Percentiles rank a stretch among this genome's conserved stretches.
Evolutionary conservation across 495 filamentous ascomycete genomes (phyloP).

Genomic region (Aspergillus heteromorphus): DNA sequence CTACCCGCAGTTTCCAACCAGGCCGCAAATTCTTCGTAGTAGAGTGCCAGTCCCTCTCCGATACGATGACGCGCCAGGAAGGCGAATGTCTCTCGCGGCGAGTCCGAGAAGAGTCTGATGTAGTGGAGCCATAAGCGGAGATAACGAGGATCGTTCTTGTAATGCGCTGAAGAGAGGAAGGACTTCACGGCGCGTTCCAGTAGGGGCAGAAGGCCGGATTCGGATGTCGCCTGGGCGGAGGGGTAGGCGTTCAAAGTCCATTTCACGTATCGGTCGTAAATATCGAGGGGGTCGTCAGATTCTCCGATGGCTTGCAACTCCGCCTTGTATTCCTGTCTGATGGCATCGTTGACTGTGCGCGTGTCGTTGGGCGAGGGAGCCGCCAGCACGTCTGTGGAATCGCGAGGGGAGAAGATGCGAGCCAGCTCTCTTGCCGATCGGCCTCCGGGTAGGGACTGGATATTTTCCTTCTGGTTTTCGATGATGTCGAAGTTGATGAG

Average conservation of each 20-base stretch:
- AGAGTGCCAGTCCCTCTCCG: conserved; percentile 84
- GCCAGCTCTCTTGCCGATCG: conserved; percentile 86
- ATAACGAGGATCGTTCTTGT: conserved; percentile 93
- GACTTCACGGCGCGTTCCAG: conserved; percentile 88
- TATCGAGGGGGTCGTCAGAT: conserved; percentile 89
- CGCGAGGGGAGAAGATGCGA: conserved; percentile 66
- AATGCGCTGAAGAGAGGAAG: conserved; percentile 77
- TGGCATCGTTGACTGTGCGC: conserved; percentile 69
- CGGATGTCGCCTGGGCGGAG: conserved; percentile 82
- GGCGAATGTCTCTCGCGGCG: conserved; percentile 85
- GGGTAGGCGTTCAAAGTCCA: conserved; percentile 96
- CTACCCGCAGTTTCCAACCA: conserved; percentile 83
- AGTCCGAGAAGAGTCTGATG: conserved; percentile 85
- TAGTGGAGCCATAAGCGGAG: conserved; percentile 91
- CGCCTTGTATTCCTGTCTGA: conserved; percentile 77
- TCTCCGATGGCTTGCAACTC: conserved; percentile 74
- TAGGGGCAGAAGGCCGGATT: conserved; percentile 81
- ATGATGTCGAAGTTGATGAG: conserved; percentile 91
- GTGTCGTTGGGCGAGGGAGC: conserved; percentile 62
- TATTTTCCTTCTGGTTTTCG: conserved; percentile 95
- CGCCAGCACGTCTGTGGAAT: conserved; percentile 40
- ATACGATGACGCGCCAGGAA: conserved; percentile 85
- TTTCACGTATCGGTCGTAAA: conserved; percentile 93
- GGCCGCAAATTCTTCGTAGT: conserved; percentile 93
- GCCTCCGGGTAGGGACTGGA: conserved; percentile 85